Evolutionary conservation across 108 stramenopile genomes (phyloP).

Genomic region (Skeletonema tropicum): DNA sequence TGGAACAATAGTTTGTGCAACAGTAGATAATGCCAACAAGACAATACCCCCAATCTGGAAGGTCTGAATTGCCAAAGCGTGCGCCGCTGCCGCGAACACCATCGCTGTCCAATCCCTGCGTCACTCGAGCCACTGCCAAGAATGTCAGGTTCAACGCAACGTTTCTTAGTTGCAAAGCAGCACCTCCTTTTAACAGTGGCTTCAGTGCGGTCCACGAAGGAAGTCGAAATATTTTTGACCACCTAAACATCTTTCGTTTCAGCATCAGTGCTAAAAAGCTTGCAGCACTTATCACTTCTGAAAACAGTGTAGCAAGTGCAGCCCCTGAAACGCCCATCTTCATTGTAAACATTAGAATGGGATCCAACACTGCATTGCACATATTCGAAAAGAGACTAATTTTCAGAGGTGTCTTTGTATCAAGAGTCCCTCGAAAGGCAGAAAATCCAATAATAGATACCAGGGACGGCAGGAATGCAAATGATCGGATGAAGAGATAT

Average conservation of each 20-base stretch:
- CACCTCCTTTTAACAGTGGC: conserved; percentile 78
- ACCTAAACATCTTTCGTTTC: conserved; percentile 59
- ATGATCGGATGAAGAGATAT: conserved; percentile 80
- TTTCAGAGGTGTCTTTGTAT: conserved; percentile 86
- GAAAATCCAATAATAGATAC: conserved; percentile 69
- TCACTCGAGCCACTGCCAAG: conserved; percentile 78
- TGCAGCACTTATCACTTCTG: conserved; percentile 75
- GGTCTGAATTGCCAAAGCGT: conserved; percentile 86
- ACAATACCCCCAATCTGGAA: conserved; percentile 90
- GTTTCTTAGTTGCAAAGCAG: conserved; percentile 83
- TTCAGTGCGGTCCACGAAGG: conserved; percentile 65
- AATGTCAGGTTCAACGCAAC: conserved; percentile 86
- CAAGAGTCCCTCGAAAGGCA: conserved; percentile 66
- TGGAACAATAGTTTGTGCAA: conserved; percentile 86
- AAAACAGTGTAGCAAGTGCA: conserved; percentile 80
- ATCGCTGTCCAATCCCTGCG: conserved; percentile 82
- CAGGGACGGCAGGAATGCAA: conserved; percentile 87
- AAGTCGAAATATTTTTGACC: conserved; percentile 60
- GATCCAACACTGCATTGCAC: conserved; percentile 85
- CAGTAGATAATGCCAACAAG: conserved; percentile 76
- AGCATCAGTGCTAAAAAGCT: conserved; percentile 64
- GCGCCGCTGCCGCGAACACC: conserved; percentile 87
- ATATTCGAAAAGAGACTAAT: conserved; percentile 79
- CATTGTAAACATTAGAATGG: conserved; percentile 81
- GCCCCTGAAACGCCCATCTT: conserved; percentile 88